A percentile compares a stretch with the other conserved stretches of the same genome.
These are phyloP conservation scores for Umbilicus rupestris DNA, from an alignment of 164 flowering plant genomes.

Conservation along the genomic window DNA sequence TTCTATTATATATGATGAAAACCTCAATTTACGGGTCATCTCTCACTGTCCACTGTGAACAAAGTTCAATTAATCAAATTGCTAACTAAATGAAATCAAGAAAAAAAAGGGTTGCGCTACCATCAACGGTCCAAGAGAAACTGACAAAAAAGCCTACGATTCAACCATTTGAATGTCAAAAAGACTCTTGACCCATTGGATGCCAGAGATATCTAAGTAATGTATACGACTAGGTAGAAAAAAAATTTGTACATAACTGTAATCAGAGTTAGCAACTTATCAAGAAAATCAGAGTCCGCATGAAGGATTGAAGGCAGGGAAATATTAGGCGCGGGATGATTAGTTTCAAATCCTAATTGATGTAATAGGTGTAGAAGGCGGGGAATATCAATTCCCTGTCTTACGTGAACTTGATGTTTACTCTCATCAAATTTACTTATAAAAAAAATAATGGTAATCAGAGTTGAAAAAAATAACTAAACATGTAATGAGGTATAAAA, in stretches of 20 bases:
- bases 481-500: not conserved
- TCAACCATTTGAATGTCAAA: not conserved
- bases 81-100: not conserved
- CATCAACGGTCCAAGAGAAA: not conserved
- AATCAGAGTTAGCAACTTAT: no score
- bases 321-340: no score
- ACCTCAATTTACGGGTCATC: not conserved
- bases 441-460: no score
- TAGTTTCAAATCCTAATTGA: no score
- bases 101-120: not conserved
- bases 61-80: not conserved
- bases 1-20: not conserved
- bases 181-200: not conserved
- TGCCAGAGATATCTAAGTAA: not conserved
- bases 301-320: no score
- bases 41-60: not conserved
- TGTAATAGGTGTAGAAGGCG: no score
- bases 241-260: not conserved
- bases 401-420: no score
- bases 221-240: not conserved
- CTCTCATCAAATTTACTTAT: no score
- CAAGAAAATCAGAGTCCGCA: no score
- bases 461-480: no score
- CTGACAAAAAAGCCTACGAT: not conserved
- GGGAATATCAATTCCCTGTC: no score